Base-by-base conservation (phyloP, 805 yeast species). In the Wickerhamiella vanderwaltii region DNA sequence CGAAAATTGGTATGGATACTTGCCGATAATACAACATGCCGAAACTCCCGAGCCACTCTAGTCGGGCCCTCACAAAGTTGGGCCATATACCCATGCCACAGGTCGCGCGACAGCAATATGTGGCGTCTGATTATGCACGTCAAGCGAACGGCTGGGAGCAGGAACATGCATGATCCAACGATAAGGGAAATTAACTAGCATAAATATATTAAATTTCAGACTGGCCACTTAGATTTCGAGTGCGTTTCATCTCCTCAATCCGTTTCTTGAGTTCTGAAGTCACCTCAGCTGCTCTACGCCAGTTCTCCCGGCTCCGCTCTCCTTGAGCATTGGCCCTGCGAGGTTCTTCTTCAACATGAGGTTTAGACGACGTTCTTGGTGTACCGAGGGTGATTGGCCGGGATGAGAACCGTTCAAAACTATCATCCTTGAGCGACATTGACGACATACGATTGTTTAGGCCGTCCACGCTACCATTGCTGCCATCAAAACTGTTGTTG, bases 211-310 rank as follows among this genome's bases (percentile, higher is more conserved):
- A 22, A n/a, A 9, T 12, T 20, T 20, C 26, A 5, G 36, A 20
- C 5, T 33, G n/a, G 19, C 22, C 26, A n/a, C 12, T 18, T 17
- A 9, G 13, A 17, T 20, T 19, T 9, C 36, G 36, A 6, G 44
- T 51, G 6, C 53, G 43, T 55, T 81, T 81, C 95, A 86, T 85
- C 59, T 79, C 78, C 59, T 83, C 93, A 34, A 86, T 86, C 51
- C 95, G 65, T 0, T 86, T 93, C 57, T 79, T 82, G 54, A 86
- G 70, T 58, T 81, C 88, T 3, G 76, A 72, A 0, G 95, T 86
- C 9, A 85, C 93, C 51, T 82, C 94, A 0, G 91, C 87, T 0
- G 95, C 95, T 37, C 88, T 72, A 50, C 71, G 74, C 95, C 95
- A 86, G 50, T 81, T 77, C 41, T 68, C 74, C 9, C 45, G 41